Evolutionary conservation across 1,139 yeast genomes (phyloP).

Genomic region (Debaryomyces fabryi): DNA sequence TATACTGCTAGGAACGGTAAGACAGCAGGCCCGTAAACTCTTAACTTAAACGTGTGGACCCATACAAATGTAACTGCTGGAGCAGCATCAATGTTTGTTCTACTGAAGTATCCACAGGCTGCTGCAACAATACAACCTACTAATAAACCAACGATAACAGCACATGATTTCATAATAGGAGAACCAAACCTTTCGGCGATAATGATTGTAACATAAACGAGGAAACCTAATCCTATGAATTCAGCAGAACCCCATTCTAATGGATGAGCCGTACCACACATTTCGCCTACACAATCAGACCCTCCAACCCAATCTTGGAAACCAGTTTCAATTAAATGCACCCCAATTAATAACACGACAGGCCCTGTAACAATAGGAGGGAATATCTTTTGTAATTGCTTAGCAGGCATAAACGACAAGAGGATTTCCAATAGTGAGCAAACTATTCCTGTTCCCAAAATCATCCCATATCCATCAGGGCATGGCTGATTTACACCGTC

Average conservation of each 20-base stretch:
- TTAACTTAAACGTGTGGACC: constrained; percentile 79
- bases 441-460: constrained; percentile 75
- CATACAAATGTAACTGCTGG: constrained; percentile 86
- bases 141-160: constrained; percentile 79
- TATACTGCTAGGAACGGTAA: constrained; percentile 83
- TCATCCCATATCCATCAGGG: constrained; percentile 87
- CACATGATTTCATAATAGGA: constrained; percentile 93
- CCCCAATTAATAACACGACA: constrained; percentile 82
- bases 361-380: constrained; percentile 94
- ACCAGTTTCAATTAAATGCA: constrained; percentile 66
- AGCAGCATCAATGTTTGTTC: constrained; percentile 58
- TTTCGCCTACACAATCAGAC: constrained; percentile 59
- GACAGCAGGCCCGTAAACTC: constrained; percentile 80
- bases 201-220: constrained; percentile 73
- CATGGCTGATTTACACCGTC: constrained; percentile 74
- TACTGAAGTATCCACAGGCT: constrained; percentile 80
- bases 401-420: constrained; percentile 76
- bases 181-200: constrained; percentile 85
- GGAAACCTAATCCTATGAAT: constrained; percentile 83
- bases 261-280: constrained; percentile 38
- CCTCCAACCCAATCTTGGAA: constrained; percentile 90
- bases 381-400: constrained; percentile 66
- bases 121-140: constrained; percentile 92
- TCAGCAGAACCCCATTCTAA: constrained; percentile 84
- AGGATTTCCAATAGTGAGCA: constrained; percentile 75